Evolutionary conservation across 2,329 filamentous ascomycete genomes (phyloP), one percentile per base, ranked within the genome.

Genomic region (Fusarium decemcellulare): DNA sequence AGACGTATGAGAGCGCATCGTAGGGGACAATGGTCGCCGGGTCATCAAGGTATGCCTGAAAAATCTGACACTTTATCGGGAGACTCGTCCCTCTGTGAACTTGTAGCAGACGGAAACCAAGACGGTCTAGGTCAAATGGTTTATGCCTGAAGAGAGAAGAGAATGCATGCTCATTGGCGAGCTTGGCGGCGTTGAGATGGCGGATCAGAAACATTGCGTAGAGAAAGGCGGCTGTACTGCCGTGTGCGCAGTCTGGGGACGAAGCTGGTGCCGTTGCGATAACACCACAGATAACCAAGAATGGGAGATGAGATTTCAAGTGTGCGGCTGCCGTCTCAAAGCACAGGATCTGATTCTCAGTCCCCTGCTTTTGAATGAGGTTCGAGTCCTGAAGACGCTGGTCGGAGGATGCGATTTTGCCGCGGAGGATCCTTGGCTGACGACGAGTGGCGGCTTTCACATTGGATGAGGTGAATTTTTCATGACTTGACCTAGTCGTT

Each of bases 1-100:
- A 70, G 0, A 27, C 6, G 3, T 70, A 70, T 0, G 67, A 70
- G 0, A 70, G n/a, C 1, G 58, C 55, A 16, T 63, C 62, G 1
- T 66, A 69, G 0, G 58, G 16, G 0, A 63, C 18, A 0, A 56
- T 34, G 1, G 3, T 47, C 2, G 43, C 50, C 2, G 54, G n/a
- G 1, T 63, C 6, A 1, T 63, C 47, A 1, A 64, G 40, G 2
- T 56, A 53, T 0, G 50, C 64, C 36, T 68, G 59, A 0, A 42
- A 34, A 1, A 65, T 5, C 0, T 6, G 15, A 4, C 63, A 67
- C 0, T 11, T 4, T 0, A 68, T 5, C 2, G 37, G 42, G 14
- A 10, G 4, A 1, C n/a, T 6, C 4, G 3, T 8, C 1, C 59
- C 60, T 3, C 3, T 2, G 0, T 43, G 16, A 2, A 68, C 50